Evolutionary conservation across 306 rosid genomes (phyloP).

Genomic region (Castanea mollissima): DNA sequence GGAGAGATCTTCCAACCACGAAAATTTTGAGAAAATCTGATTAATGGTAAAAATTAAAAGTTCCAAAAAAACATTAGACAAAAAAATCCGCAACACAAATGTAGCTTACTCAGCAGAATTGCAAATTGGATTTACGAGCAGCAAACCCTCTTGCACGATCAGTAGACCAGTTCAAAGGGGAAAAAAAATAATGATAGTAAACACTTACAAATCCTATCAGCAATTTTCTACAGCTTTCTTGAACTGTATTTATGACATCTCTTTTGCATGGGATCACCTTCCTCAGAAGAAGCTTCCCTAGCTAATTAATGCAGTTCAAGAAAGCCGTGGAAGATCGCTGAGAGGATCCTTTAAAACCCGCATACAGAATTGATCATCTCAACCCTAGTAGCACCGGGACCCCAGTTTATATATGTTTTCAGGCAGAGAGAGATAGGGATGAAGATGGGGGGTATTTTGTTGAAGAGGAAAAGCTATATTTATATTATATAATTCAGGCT

Average conservation of each 20-base stretch:
- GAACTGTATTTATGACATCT: constrained; percentile 30
- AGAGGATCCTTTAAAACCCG: constrained; percentile 35
- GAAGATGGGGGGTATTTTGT: background rate
- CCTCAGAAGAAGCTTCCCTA: background rate
- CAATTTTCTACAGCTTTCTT: constrained; percentile 52
- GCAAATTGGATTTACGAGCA: background rate
- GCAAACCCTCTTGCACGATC: background rate
- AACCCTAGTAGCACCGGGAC: background rate
- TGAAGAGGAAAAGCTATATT: background rate
- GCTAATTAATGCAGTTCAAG: constrained; percentile 52
- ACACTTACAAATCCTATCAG: constrained; percentile 34
- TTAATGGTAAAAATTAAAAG: background rate
- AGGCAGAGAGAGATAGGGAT: background rate
- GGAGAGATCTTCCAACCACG: background rate
- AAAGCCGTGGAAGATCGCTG: constrained; percentile 71
- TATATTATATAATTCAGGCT: too few relatives aligned
- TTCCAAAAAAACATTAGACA: background rate
- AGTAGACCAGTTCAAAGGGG: background rate
- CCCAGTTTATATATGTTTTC: too few relatives aligned
- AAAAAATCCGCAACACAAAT: background rate
- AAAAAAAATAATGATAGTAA: too few relatives aligned
- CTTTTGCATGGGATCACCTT: constrained; percentile 15
- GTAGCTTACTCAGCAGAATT: background rate
- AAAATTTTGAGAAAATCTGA: background rate
- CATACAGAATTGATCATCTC: background rate